These are phyloP conservation scores for Saccharomyces pastorianus DNA, from an alignment of 1,139 yeast species.

Conservation along the genomic window DNA sequence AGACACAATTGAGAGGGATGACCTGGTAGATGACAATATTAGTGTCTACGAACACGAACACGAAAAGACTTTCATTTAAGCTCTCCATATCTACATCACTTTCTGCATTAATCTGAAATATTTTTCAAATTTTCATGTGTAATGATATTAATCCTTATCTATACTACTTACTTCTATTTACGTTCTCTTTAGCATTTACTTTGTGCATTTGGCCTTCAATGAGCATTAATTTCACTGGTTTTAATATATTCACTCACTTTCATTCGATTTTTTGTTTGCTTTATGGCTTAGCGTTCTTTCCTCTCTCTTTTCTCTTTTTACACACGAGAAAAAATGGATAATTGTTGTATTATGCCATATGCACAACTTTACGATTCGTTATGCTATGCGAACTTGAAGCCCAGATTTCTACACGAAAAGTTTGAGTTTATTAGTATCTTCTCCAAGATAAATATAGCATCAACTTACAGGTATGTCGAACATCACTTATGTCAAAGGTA, in stretches of 20 bases:
- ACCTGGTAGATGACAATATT: slow-evolving; percentile 16
- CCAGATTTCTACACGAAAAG: neutral
- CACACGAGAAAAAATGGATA: neutral
- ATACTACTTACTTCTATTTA: neutral
- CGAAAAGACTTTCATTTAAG: slow-evolving; percentile 15
- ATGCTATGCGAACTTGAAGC: neutral
- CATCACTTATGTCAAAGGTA: slow-evolving; percentile 19
- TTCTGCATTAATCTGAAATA: neutral
- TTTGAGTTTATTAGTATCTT: neutral
- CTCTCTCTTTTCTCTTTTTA: neutral
- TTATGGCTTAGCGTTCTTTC: neutral
- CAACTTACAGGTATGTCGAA: slow-evolving; percentile 7
- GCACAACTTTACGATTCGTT: neutral
- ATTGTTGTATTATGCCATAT: neutral
- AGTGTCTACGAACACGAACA: slow-evolving; percentile 18
- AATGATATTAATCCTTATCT: neutral
- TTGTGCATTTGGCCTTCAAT: neutral
- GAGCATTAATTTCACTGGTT: neutral
- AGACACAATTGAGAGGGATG: slow-evolving; percentile 14
- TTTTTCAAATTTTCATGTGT: neutral
- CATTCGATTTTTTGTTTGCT: neutral
- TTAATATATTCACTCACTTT: neutral
- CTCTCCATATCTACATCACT: neutral
- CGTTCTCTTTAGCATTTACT: neutral
- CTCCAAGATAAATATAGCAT: neutral